Evolutionary conservation across 352 stramenopile species (phyloP).

Genomic region (Phytophthora pisi): DNA sequence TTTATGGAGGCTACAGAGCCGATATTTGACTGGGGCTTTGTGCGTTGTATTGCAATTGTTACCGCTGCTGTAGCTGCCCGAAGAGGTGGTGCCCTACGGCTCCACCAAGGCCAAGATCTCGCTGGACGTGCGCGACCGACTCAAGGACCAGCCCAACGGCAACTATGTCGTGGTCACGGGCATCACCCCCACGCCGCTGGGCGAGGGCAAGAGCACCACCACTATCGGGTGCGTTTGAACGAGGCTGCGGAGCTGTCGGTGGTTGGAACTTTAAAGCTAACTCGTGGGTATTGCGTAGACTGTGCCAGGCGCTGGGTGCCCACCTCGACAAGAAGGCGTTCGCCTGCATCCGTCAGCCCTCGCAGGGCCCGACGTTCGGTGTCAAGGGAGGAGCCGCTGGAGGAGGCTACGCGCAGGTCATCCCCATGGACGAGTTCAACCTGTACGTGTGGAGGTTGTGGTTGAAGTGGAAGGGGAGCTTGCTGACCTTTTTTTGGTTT

Average conservation of each 20-base stretch:
- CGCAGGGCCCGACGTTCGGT: conserved; percentile 98
- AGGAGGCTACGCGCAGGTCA: conserved; percentile 94
- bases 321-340: conserved; percentile 95
- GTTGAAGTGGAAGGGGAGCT: background rate
- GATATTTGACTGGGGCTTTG: conserved; percentile 3
- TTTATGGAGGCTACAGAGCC: background rate
- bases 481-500: conserved; percentile 15
- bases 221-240: conserved; percentile 91
- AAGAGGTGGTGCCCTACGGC: conserved; percentile 92
- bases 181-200: conserved; percentile 98
- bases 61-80: conserved; percentile 44
- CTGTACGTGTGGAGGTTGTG: conserved; percentile 80
- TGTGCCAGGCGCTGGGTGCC: conserved; percentile 95
- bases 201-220: conserved; percentile 99
- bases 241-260: background rate
- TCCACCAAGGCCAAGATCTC: conserved; percentile 93
- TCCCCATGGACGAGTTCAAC: conserved; percentile 99
- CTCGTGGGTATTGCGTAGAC: conserved; percentile 42
- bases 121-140: conserved; percentile 88
- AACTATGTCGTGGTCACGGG: conserved; percentile 98
- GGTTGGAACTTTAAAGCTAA: background rate
- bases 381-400: conserved; percentile 94
- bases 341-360: conserved; percentile 97
- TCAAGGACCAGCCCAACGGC: conserved; percentile 88
- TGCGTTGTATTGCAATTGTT: conserved; percentile 27